Evolutionary conservation across 2,329 filamentous ascomycete species (phyloP), one percentile per base, ranked within the genome.

Genomic region (Scedosporium apiospermum): DNA sequence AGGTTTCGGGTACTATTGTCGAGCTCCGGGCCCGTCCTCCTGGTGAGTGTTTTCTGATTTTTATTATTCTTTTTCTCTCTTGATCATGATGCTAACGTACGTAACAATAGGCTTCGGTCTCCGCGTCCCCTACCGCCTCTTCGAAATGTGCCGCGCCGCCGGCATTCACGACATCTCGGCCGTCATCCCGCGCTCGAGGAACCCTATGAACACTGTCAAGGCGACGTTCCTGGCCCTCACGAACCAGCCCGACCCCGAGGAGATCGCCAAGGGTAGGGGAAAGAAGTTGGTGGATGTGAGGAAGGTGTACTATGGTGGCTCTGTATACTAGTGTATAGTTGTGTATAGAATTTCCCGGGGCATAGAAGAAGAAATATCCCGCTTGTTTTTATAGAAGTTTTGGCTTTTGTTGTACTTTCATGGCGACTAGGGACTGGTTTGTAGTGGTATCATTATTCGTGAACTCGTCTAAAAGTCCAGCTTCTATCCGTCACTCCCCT

Each of bases 131-230:
- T 86, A 90, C 72, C 85, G 92, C 67, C 93, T 99, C 74, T 98
- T 93, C 76, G 93, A 99, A 75, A 92, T 99, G 80, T 93, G 90
- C 72, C 89, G 91, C 66, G 87, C 88, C 58, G 89, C 87, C 49
- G 95, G 95, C 67, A 91, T 99, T 70, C 82, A 88, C 66, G 95
- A 99, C 74, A 84, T 99, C 41, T 84, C 92, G 16, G 93, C 91
- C 58, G 84, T 84, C 67, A 93, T 96, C 65, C 87, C 88, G 44
- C 88, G 93, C 57, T 91, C 91, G 65, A 86, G 93, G 70, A 98
- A 96, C 81, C 91, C 92, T 68, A 96, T 98, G 92, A 99, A 99
- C 80, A 91, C 93, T 18, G 89, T 96, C 77, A 97, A 97, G 79
- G 95, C 95, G 14, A 84, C 91, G 49, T 90, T 90, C 76, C 75